Conservation (phyloP, 2,329 filamentous ascomycete species). For the Diaporthe sp. region DNA sequence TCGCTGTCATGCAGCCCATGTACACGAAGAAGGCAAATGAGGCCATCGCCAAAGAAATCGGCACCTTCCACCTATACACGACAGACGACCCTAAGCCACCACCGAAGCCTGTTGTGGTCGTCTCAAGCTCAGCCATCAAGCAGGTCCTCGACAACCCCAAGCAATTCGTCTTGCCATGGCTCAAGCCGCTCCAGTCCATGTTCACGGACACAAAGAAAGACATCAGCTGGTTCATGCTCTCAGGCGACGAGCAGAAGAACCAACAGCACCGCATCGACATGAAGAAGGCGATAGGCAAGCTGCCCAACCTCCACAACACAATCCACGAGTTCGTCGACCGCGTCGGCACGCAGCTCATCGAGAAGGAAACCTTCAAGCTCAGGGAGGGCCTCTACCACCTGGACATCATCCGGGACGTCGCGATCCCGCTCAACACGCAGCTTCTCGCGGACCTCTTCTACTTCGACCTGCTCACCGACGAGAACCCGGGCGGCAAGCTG, state of each 20-base stretch:
- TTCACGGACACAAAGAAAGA: slow-evolving; percentile 55
- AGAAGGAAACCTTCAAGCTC: slow-evolving; percentile 55
- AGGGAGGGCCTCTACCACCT: slow-evolving; percentile 56
- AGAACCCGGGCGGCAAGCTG: slow-evolving; percentile 66
- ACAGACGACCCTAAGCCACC: slow-evolving; percentile 55
- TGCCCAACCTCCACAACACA: slow-evolving; percentile 46
- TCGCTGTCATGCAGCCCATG: slow-evolving; percentile 61
- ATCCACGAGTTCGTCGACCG: slow-evolving; percentile 52
- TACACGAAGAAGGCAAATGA: slow-evolving; percentile 59
- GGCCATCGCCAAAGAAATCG: slow-evolving; percentile 55
- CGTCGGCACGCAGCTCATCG: slow-evolving; percentile 56
- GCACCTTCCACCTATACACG: slow-evolving; percentile 53
- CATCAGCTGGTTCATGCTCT: slow-evolving; percentile 56
- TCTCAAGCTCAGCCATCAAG: slow-evolving; percentile 14
- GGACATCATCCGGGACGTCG: slow-evolving; percentile 65
- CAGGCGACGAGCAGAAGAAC: slow-evolving; percentile 53
- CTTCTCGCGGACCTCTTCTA: slow-evolving; percentile 71
- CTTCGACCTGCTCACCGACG: slow-evolving; percentile 68
- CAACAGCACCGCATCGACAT: slow-evolving; percentile 50
- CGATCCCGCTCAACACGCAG: slow-evolving; percentile 70
- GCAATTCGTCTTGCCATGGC: slow-evolving; percentile 54
- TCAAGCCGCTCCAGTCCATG: slow-evolving; percentile 49
- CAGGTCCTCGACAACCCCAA: slow-evolving; percentile 46
- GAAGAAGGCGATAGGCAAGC: slow-evolving; percentile 51
- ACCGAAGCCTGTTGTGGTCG: slow-evolving; percentile 45